Conservation (phyloP, 1,284 basidiomycete genomes). For the Boletellus deceptivus region DNA sequence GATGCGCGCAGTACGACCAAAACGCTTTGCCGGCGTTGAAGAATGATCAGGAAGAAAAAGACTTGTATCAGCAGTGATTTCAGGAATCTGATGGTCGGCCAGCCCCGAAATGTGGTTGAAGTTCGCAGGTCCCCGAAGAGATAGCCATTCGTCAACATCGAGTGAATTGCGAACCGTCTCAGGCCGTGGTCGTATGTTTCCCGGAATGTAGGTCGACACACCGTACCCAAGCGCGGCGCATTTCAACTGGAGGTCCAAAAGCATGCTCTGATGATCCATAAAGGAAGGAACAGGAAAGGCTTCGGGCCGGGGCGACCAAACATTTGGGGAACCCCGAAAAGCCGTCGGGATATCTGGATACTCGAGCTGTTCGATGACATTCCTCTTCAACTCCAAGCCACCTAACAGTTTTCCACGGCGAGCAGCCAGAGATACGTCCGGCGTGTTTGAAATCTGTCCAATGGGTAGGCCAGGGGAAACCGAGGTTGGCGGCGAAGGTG, state of each 20-base stretch:
- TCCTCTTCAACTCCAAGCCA: constrained; percentile 38
- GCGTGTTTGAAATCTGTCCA: constrained; percentile 1
- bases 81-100: constrained; percentile 1
- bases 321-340: constrained; percentile 54
- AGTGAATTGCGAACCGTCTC: constrained; percentile 3
- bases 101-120: constrained; percentile 9
- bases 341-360: constrained; percentile 65
- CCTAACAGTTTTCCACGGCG: constrained; percentile 52
- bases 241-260: constrained; percentile 45
- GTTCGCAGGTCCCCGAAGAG: constrained; percentile 17
- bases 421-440: constrained; percentile 41
- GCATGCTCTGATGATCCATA: constrained; percentile 55
- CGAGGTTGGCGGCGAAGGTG: neutral
- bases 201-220: constrained; percentile 17
- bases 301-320: constrained; percentile 44
- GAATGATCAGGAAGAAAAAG: constrained; percentile 10
- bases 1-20: neutral
- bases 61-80: constrained; percentile 3
- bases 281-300: constrained; percentile 25
- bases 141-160: constrained; percentile 24
- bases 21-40: constrained; percentile 14
- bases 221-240: constrained; percentile 33
- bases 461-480: neutral
- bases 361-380: constrained; percentile 27
- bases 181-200: constrained; percentile 10